Evolutionary conservation across 305 asterid species (phyloP).

Genomic region (Rubia occidens): DNA sequence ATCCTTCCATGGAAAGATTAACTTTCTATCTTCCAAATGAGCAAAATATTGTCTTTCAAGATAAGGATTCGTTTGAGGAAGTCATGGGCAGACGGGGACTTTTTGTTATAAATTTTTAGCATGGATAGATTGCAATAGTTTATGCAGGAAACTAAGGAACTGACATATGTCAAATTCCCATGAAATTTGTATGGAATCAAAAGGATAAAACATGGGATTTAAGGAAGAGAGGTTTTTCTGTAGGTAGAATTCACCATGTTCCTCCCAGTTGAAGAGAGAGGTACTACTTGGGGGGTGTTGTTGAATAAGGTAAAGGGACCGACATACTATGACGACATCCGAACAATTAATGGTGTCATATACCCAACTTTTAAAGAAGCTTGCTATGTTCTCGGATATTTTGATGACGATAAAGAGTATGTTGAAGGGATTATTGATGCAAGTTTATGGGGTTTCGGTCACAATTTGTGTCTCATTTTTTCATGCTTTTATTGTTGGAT

Average conservation of each 20-base stretch:
- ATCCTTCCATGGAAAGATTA: no score
- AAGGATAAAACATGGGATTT: neutral
- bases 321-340: neutral
- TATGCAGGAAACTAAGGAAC: neutral
- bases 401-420: no score
- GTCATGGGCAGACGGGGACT: no score
- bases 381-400: no score
- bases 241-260: neutral
- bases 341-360: neutral
- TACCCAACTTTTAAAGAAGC: no score
- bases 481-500: no score
- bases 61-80: no score
- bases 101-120: neutral
- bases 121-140: neutral
- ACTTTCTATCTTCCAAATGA: no score
- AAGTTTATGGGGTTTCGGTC: no score
- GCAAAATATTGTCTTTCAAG: no score
- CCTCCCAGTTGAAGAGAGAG: neutral
- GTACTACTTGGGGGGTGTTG: neutral
- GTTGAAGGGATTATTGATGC: no score
- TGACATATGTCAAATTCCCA: neutral
- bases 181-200: slow-evolving; percentile 4
- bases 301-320: neutral
- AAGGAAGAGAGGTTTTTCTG: neutral
- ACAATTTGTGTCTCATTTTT: no score